Evolutionary conservation across 2,329 filamentous ascomycete species (phyloP), one percentile per base, ranked within the genome.

Genomic region (Onygenales sp.): DNA sequence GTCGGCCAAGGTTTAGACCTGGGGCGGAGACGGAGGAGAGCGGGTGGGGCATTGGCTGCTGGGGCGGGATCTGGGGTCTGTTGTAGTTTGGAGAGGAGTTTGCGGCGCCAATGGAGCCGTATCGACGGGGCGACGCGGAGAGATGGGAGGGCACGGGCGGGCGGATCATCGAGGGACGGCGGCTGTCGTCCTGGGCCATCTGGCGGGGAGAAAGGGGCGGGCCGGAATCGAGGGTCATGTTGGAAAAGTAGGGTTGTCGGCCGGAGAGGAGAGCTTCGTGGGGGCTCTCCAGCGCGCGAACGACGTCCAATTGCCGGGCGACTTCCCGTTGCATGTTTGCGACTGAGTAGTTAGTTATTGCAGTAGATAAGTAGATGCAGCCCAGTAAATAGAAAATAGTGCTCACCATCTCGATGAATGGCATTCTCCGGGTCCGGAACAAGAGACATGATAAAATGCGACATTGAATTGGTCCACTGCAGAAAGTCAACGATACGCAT

Each of bases 141-240:
- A 95, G 77, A 66, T 90, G 89, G n/a, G 89, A 84, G 41, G 89
- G 86, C 10, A 93, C 81, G 10, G 87, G 82, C 38, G 89, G 85
- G 32, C 89, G 83, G 67, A 81, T 78, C 49, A 91, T 75, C 50
- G 85, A 89, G 27, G 79, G 79, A 48, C 87, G 80, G 56, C 90
- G 84, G 52, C 83, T 81, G 55, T 95, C 92, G 63, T 95, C 91
- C 64, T 91, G 87, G 8, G 90, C 83, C 59, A 91, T 74, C 70
- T 95, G 91, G 58, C 90, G 84, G 17, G 92, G 92, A 42, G 92
- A 97, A 41, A 95, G 80, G 9, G 91, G 90, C 1, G 85, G 68
- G 6, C 68, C 81, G 56, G 87, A 84, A 58, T 91, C 87, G 27
- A 87, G 63, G 5, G 74, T 70, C 52, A 77, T 72, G 60, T 77